A percentile compares a stretch with the other conserved stretches of the same genome.
Evolutionary conservation across 805 yeast genomes (phyloP).

Genomic region (Yamadazyma sp.): DNA sequence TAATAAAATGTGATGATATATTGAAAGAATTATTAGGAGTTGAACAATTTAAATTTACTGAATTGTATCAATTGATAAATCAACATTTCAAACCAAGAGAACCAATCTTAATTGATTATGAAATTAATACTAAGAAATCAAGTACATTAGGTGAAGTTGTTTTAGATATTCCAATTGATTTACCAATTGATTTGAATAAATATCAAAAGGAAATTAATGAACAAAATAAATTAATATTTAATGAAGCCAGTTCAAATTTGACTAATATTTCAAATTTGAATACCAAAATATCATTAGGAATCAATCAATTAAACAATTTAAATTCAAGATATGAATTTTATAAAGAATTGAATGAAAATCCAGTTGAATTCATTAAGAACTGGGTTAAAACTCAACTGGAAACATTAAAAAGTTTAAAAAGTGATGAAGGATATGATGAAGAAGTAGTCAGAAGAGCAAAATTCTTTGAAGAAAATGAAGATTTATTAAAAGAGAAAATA

Average conservation of each 20-base stretch:
- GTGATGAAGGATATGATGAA: constrained; percentile 88
- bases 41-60: constrained; percentile 62
- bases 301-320: constrained; percentile 52
- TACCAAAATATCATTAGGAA: constrained; percentile 45
- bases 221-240: constrained; percentile 37
- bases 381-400: constrained; percentile 81
- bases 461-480: constrained; percentile 69
- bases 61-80: constrained; percentile 64
- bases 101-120: constrained; percentile 76
- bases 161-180: constrained; percentile 59
- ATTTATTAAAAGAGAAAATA: constrained; percentile 69
- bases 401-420: constrained; percentile 78
- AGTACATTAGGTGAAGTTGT: constrained; percentile 78
- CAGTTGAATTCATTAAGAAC: constrained; percentile 67
- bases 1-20: constrained; percentile 42
- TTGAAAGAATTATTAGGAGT: constrained; percentile 45
- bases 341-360: constrained; percentile 68
- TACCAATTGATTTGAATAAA: constrained; percentile 35
- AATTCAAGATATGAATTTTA: constrained; percentile 76
- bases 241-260: constrained; percentile 42
- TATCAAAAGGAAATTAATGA: constrained; percentile 37
- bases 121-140: constrained; percentile 71
- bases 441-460: constrained; percentile 82
- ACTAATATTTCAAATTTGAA: constrained; percentile 40
- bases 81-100: constrained; percentile 75